Base-by-base conservation (phyloP, 306 rosid genomes). In the Castanospermum australe region DNA sequence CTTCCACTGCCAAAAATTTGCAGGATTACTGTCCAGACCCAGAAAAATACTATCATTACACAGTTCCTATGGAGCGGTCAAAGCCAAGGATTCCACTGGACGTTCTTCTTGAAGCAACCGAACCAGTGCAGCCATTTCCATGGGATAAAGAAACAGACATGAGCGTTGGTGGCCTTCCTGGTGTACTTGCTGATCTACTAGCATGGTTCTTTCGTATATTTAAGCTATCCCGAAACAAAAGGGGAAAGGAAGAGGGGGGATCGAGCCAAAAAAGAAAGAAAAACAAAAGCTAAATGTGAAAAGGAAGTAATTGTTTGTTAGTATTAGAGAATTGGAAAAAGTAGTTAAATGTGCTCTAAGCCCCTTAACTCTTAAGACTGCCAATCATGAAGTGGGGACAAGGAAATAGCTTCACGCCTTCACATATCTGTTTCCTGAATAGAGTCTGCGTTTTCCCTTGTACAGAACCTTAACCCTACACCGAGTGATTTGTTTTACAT, bases 11-110 rank as follows among this genome's bases (percentile, higher is more conserved):
- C 0, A 36, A 30, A 59, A 44, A 55, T 52, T 24, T 83, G 71
- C 84, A 92, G 97, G 92, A 80, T 78, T 70, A 86, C 83, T 88
- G 94, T 84, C 83, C 89, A 21, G 83, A 87, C 42, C 88, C 92
- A 13, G 78, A 86, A 72, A 80, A 55, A 78, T 92, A 89, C 80
- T 66, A 54, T 73, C 89, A 91, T 82, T 79, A 73, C 69, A 79
- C 76, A 1, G 68, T 64, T 54, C 92, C 93, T 44, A 48, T 94
- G 84, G 67, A 80, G 64, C 74, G 70, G 13, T 90, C 97, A 51
- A 76, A 84, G 75, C 84, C 92, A 76, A 60, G 32, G 80, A 67
- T 88, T 50, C 67, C 89, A 10, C 2, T 75, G 6, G 89, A 88
- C 69, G 65, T 72, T 67, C 84, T 85, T 76, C 79, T 89, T 30